These are phyloP conservation scores for Mycena galericulata DNA, from an alignment of 768 basidiomycete species.

Conservation along the genomic window DNA sequence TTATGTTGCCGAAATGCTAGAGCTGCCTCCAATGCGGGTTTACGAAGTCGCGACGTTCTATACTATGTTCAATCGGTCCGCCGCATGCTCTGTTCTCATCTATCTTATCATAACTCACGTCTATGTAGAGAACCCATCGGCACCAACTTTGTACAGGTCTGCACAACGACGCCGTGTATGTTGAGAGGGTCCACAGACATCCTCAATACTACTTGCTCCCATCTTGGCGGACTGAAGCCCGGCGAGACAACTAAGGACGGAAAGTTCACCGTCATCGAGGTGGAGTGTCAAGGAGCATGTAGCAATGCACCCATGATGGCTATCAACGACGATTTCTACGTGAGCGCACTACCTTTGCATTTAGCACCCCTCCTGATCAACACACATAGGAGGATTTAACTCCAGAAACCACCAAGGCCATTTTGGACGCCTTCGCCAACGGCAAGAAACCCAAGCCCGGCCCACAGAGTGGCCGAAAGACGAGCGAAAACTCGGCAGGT, in stretches of 20 bases:
- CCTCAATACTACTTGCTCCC: slow-evolving; percentile 82
- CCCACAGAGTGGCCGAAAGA: slow-evolving; percentile 87
- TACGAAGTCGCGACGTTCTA: slow-evolving; percentile 99
- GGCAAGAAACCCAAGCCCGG: slow-evolving; percentile 94
- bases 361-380: slow-evolving; percentile 24
- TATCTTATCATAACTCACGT: no score
- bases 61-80: slow-evolving; percentile 99
- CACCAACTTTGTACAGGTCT: slow-evolving; percentile 95
- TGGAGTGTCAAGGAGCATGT: slow-evolving; percentile 99
- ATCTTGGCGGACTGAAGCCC: slow-evolving; percentile 86
- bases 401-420: slow-evolving; percentile 77
- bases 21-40: slow-evolving; percentile 97
- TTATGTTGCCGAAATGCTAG: slow-evolving; percentile 92
- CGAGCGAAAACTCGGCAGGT: slow-evolving; percentile 94
- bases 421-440: slow-evolving; percentile 82
- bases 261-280: slow-evolving; percentile 97
- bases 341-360: slow-evolving; percentile 51
- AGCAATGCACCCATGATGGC: slow-evolving; percentile 98
- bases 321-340: slow-evolving; percentile 97
- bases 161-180: slow-evolving; percentile 99
- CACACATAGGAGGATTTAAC: slow-evolving; percentile 87
- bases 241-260: slow-evolving; percentile 96
- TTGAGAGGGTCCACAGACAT: slow-evolving; percentile 92
- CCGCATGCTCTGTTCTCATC: no score
- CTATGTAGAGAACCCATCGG: slow-evolving; percentile 88